Base-by-base conservation (phyloP, 1,139 yeast genomes). In the Wickerhamomyces sp. region DNA sequence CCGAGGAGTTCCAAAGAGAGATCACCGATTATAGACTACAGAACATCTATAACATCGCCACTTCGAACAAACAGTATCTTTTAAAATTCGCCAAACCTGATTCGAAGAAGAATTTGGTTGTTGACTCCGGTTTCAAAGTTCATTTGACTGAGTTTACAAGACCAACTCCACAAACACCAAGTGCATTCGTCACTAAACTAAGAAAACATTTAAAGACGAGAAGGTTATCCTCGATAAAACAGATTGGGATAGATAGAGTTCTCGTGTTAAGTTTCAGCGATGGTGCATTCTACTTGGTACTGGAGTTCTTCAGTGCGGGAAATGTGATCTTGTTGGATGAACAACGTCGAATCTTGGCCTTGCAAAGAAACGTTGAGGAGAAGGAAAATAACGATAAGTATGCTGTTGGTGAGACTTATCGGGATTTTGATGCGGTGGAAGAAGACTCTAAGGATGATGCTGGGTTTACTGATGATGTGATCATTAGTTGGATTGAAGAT, bases 251-350 rank as follows among this genome's bases (percentile, higher is more conserved):
- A 47, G 96, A 88, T 54, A 71, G 98, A 54, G 75, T 87, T 16
- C 64, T 86, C 36, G 94, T 87, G 0, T 57, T 91, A 33, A 78
- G 85, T 39, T 89, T 91, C 58, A 76, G 88, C 35, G 94, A 86
- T 48, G 93, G 95, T 7, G 55, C 76, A 37, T 85, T 64, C 57
- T 82, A 84, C 51, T 64, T 89, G 46, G 95, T 86, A 0, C 61
- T 91, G 41, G 98, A 91, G 55, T 89, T 91, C 50, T 89, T 88
- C 63, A 86, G 96, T 54, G 96, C 96, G 3, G 98, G 98, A 24
- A 91, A 91, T 53, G 75, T 91, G 40, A 64, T 91, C 21, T 65
- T 91, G 17, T 66, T 89, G 44, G 94, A 89, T 54, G 72, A 76
- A 24, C 70, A 80, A 21, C 61, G 67, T 45, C 78, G 73, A 52